Evolutionary conservation across 176 grass and related monocot species (phyloP).

Genomic region (Triticum urartu): DNA sequence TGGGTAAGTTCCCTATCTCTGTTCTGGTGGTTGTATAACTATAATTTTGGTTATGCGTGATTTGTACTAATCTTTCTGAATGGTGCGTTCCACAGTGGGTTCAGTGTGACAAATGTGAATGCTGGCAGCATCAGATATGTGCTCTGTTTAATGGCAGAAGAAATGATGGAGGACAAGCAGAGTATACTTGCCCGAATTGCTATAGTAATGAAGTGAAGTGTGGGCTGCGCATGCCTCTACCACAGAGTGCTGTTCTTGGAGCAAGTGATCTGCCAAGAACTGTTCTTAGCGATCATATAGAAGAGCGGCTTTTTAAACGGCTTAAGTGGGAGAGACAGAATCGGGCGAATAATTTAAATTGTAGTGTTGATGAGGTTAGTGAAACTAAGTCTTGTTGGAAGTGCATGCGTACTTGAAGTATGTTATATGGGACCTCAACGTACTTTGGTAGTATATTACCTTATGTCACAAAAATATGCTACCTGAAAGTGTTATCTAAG

Average conservation of each 20-base stretch:
- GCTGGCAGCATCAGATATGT: slow-evolving; percentile 99
- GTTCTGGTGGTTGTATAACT: slow-evolving; percentile 22
- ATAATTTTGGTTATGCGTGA: slow-evolving; percentile 11
- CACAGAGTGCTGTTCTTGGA: slow-evolving; percentile 96
- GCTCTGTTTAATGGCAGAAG: slow-evolving; percentile 96
- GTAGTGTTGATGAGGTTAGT: slow-evolving; percentile 80
- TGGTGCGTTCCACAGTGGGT: slow-evolving; percentile 76
- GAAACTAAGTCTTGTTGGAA: slow-evolving; percentile 17
- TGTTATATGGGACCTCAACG: background rate
- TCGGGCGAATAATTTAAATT: slow-evolving; percentile 61
- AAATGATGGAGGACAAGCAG: slow-evolving; percentile 95
- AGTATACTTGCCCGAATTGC: slow-evolving; percentile 97
- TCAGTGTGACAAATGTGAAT: slow-evolving; percentile 99
- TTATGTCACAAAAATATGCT: background rate
- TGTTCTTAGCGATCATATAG: slow-evolving; percentile 94
- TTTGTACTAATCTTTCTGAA: slow-evolving; percentile 35
- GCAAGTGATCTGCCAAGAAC: slow-evolving; percentile 96
- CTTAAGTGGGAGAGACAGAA: slow-evolving; percentile 84
- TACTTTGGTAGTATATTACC: background rate
- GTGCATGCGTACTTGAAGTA: background rate
- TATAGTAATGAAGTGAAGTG: slow-evolving; percentile 79
- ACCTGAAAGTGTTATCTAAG: background rate
- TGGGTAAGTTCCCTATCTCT: slow-evolving; percentile 60
- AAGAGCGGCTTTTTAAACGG: slow-evolving; percentile 74
- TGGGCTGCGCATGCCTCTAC: slow-evolving; percentile 83